These are phyloP conservation scores for Dioszegia crocea DNA, from an alignment of 768 basidiomycete genomes.

Conservation along the genomic window DNA sequence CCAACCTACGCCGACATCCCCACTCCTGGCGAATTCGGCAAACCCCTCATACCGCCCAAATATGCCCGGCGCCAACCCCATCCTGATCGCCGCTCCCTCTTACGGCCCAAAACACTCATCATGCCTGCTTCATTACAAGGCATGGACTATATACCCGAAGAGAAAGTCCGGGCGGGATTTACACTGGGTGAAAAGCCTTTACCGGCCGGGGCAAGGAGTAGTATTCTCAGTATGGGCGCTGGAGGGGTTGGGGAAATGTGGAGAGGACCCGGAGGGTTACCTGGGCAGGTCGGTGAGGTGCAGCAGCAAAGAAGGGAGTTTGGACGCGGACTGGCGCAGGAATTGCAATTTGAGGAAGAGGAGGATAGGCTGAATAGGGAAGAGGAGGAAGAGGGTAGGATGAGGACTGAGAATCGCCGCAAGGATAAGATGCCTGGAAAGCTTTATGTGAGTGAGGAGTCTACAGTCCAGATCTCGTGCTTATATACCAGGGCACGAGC, in stretches of 20 bases:
- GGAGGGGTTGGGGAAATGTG: conserved; percentile 53
- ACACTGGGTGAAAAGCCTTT: conserved; percentile 68
- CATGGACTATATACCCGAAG: conserved; percentile 36
- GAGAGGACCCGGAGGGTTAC: conserved; percentile 72
- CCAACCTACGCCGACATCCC: conserved; percentile 25
- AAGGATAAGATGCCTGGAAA: conserved; percentile 22
- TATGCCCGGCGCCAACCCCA: conserved; percentile 15
- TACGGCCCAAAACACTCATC: conserved; percentile 85
- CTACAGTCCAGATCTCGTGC: no score
- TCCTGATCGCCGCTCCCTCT: conserved; percentile 55
- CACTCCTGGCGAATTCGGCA: conserved; percentile 31
- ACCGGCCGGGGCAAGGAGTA: conserved; percentile 66
- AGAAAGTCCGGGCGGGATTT: conserved; percentile 52
- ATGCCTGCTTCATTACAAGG: conserved; percentile 86
- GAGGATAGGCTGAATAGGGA: conserved; percentile 44
- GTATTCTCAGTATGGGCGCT: conserved; percentile 50
- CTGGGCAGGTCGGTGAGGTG: conserved; percentile 64
- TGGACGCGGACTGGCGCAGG: conserved; percentile 7
- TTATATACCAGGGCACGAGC: conserved; percentile 52
- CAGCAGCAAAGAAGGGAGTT: conserved; percentile 5
- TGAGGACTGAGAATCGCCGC: conserved; percentile 2
- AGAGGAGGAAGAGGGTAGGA: conserved; percentile 44
- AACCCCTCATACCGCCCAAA: conserved; percentile 25
- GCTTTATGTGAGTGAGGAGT: conserved; percentile 62
- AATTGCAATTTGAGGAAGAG: conserved; percentile 51